These are phyloP conservation scores for Coemansia sp. DNA, from an alignment of 192 early-diverging fungal species.

Conservation along the genomic window DNA sequence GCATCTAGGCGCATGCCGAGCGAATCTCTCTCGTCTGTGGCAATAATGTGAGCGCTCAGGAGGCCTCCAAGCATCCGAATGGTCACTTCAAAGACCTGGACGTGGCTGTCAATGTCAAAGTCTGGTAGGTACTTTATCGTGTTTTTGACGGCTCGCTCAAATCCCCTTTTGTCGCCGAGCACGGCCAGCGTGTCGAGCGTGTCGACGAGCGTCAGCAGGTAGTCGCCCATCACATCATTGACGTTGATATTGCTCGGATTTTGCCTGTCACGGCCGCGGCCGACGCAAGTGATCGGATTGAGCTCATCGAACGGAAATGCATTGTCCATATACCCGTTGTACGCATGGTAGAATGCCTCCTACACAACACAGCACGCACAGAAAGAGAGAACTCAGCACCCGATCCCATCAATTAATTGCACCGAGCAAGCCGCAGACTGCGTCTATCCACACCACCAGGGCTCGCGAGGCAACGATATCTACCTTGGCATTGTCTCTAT, in stretches of 20 bases:
- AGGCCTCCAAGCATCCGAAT: conserved; percentile 88
- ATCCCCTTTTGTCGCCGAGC: conserved; percentile 63
- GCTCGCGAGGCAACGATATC: not conserved
- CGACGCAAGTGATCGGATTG: conserved; percentile 77
- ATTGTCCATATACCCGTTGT: conserved; percentile 71
- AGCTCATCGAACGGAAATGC: conserved; percentile 93
- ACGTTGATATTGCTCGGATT: conserved; percentile 56
- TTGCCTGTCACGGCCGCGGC: conserved; percentile 64
- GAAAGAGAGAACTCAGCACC: not conserved
- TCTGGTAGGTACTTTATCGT: conserved; percentile 60
- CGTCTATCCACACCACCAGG: not conserved
- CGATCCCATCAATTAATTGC: no score
- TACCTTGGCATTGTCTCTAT: conserved; percentile 24
- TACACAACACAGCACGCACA: not conserved
- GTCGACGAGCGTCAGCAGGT: conserved; percentile 89
- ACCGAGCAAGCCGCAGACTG: no score
- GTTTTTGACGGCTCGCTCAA: conserved; percentile 62
- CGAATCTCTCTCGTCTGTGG: conserved; percentile 61
- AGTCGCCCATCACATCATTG: conserved; percentile 96
- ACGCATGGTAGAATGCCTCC: conserved; percentile 73
- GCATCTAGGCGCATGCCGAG: conserved; percentile 51
- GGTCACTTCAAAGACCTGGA: conserved; percentile 95
- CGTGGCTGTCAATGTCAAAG: conserved; percentile 81
- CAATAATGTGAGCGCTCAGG: conserved; percentile 84
- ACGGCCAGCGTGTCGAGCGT: conserved; percentile 81